These are phyloP conservation scores for Bipolaris oryzae DNA, from an alignment of 2,329 filamentous ascomycete species.

Conservation along the genomic window DNA sequence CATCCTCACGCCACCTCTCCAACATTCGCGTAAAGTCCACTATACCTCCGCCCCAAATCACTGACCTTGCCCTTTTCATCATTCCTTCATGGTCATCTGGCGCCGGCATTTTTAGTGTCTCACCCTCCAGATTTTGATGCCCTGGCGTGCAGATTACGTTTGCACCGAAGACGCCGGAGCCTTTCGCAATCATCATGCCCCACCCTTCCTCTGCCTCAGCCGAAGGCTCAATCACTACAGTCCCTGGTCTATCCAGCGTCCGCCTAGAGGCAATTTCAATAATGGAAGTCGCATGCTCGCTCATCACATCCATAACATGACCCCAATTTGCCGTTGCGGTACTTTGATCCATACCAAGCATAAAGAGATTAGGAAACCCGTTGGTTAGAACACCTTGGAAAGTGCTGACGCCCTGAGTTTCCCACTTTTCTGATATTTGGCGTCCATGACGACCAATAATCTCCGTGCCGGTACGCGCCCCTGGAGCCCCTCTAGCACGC, in stretches of 20 bases:
- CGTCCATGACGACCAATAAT: slow-evolving; percentile 53
- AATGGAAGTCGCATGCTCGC: slow-evolving; percentile 16
- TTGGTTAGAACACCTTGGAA: slow-evolving; percentile 50
- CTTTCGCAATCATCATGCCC: slow-evolving; percentile 16
- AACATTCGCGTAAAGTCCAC: slow-evolving; percentile 11
- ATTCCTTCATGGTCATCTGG: slow-evolving; percentile 13
- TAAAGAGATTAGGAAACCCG: slow-evolving; percentile 30
- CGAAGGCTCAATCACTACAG: slow-evolving; percentile 11
- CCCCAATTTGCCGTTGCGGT: slow-evolving; percentile 9
- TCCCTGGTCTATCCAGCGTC: not conserved
- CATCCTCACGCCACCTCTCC: slow-evolving; percentile 13
- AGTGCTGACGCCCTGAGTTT: slow-evolving; percentile 49
- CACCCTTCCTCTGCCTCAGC: slow-evolving; percentile 13
- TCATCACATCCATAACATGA: slow-evolving; percentile 10
- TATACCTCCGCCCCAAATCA: slow-evolving; percentile 11
- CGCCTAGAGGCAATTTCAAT: slow-evolving; percentile 1
- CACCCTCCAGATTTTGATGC: slow-evolving; percentile 16
- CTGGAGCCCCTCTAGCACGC: slow-evolving; percentile 5
- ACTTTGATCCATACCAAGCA: slow-evolving; percentile 7
- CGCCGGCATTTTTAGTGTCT: slow-evolving; percentile 9
- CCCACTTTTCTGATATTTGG: slow-evolving; percentile 52
- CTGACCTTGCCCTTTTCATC: slow-evolving; percentile 17
- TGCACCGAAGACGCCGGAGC: slow-evolving; percentile 10
- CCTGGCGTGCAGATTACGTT: slow-evolving; percentile 13
- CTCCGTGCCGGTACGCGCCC: slow-evolving; percentile 28